A percentile compares a stretch with the other conserved stretches of the same genome.
phyloP scores from a whole-genome alignment of 2,329 filamentous ascomycete species.

The Tolypocladium album region DNA sequence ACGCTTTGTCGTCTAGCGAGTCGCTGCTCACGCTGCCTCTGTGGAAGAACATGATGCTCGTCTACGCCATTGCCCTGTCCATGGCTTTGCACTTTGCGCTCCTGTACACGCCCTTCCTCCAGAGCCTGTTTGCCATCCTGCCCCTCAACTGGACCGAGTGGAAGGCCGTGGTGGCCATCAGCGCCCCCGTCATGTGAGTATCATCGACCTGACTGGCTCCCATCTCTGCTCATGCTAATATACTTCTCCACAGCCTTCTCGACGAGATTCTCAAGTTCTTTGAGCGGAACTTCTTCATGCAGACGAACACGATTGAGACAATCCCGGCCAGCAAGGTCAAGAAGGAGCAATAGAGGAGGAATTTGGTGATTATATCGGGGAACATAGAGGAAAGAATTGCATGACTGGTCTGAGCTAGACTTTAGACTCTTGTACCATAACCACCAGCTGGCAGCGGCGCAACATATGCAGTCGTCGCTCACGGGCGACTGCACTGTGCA shows the following conservation, averaged over 20 bases:
- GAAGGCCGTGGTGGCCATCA: slow-evolving; percentile 83
- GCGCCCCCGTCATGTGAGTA: slow-evolving; percentile 83
- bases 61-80: slow-evolving; percentile 84
- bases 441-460: slow-evolving; percentile 2
- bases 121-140: slow-evolving; percentile 81
- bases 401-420: slow-evolving; percentile 12
- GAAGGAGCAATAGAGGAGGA: slow-evolving; percentile 38
- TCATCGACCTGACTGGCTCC: background rate
- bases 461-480: background rate
- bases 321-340: slow-evolving; percentile 33
- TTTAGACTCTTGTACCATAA: slow-evolving; percentile 20
- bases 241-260: slow-evolving; percentile 45
- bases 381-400: slow-evolving; percentile 7
- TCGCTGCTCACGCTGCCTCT: slow-evolving; percentile 85
- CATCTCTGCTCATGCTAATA: slow-evolving; percentile 11
- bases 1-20: slow-evolving; percentile 90
- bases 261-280: slow-evolving; percentile 75
- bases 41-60: slow-evolving; percentile 98
- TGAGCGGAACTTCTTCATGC: slow-evolving; percentile 57
- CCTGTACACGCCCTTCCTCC: slow-evolving; percentile 82
- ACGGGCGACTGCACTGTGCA: background rate
- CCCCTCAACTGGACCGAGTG: slow-evolving; percentile 81
- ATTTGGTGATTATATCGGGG: slow-evolving; percentile 7
- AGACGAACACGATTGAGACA: slow-evolving; percentile 30
- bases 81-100: slow-evolving; percentile 94